Evolutionary conservation across 805 yeast genomes (phyloP).

Genomic region (Candida xyloterini): DNA sequence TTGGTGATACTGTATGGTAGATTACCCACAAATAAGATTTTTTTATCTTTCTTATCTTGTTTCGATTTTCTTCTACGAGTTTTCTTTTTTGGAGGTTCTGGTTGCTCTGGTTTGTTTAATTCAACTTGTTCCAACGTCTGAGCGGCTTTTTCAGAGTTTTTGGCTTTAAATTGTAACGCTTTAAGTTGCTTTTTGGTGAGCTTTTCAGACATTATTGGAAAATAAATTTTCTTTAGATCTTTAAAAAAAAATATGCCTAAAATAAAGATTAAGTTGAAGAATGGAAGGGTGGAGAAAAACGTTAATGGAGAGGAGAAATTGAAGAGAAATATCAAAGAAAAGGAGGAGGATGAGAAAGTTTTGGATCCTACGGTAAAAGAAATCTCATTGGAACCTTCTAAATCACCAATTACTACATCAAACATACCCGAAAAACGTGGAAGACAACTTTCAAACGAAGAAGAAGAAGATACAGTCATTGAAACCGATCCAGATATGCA

Average conservation of each 20-base stretch:
- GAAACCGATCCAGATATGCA: constrained; percentile 5
- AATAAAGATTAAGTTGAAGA: constrained; percentile 22
- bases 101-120: constrained; percentile 56
- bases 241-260: constrained; percentile 14
- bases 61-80: constrained; percentile 37
- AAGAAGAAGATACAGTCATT: constrained; percentile 1
- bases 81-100: constrained; percentile 74
- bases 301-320: neutral
- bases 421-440: neutral
- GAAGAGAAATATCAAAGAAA: neutral
- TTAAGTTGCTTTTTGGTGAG: constrained; percentile 65
- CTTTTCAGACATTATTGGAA: constrained; percentile 30
- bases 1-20: constrained; percentile 70
- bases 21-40: constrained; percentile 86
- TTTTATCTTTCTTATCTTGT: constrained; percentile 52
- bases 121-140: constrained; percentile 33
- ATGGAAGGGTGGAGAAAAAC: neutral
- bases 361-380: too few species aligned
- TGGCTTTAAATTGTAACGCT: constrained; percentile 53
- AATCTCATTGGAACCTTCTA: too few species aligned
- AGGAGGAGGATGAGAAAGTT: neutral
- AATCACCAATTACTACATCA: too few species aligned
- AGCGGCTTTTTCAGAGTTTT: constrained; percentile 35
- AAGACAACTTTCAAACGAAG: constrained; percentile 1
- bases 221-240: constrained; percentile 8